Conservation (phyloP, 164 flowering plant genomes). For the Magnolia sinica region DNA sequence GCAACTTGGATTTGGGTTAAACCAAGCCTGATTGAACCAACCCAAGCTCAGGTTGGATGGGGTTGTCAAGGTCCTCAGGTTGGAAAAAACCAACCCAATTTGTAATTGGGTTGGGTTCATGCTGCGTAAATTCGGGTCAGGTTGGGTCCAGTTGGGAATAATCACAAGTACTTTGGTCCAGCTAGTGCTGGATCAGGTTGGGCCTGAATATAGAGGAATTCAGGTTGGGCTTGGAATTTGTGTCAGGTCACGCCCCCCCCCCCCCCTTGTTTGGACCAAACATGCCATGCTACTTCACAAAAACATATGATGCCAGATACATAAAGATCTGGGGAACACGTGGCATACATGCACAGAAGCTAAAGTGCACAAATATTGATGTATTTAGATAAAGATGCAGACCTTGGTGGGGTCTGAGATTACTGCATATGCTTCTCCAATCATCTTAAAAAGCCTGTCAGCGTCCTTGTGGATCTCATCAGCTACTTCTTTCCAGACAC, state of each 20-base stretch:
- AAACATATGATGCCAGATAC: neutral
- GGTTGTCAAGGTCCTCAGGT: too few relatives aligned
- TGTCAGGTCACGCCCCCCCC: too few relatives aligned
- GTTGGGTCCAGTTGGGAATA: too few relatives aligned
- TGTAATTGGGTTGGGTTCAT: too few relatives aligned
- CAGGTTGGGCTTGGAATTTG: too few relatives aligned
- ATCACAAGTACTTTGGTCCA: too few relatives aligned
- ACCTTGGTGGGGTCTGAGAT: constrained; percentile 88
- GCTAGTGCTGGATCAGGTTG: too few relatives aligned
- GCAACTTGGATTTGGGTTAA: neutral
- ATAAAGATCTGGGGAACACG: neutral
- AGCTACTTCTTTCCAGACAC: constrained; percentile 72
- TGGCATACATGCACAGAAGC: neutral
- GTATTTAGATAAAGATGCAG: neutral
- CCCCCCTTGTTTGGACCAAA: neutral
- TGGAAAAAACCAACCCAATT: too few relatives aligned
- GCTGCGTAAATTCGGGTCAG: too few relatives aligned
- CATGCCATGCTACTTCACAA: neutral
- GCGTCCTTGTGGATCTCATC: constrained; percentile 76
- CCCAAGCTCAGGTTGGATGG: neutral
- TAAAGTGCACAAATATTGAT: neutral
- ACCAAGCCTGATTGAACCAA: neutral
- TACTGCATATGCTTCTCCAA: constrained; percentile 95
- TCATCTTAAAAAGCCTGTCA: constrained; percentile 90
- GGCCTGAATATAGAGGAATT: too few relatives aligned